phyloP scores from a whole-genome alignment of 352 stramenopile species.

The Phytophthora uliginosa region DNA sequence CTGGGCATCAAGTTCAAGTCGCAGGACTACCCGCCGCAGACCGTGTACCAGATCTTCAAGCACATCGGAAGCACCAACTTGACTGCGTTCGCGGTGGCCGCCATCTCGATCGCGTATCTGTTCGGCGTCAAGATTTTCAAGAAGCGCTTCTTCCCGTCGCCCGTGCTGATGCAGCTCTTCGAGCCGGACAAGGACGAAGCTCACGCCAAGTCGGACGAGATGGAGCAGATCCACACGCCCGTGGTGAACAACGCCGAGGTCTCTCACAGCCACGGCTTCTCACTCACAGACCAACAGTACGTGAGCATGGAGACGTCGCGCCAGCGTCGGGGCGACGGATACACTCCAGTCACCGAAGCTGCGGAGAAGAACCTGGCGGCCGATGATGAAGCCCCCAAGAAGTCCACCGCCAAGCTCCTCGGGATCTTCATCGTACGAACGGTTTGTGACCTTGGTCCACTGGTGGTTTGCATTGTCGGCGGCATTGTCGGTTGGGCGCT shows the following conservation, averaged over 20 bases:
- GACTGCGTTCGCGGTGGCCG: slow-evolving; percentile 75
- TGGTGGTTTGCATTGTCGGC: slow-evolving; percentile 78
- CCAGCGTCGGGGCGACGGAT: slow-evolving; percentile 13
- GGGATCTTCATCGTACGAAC: slow-evolving; percentile 52
- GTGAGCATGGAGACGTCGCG: slow-evolving; percentile 44
- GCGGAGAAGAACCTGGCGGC: slow-evolving; percentile 12
- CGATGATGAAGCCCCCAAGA: neutral
- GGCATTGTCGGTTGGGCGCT: slow-evolving; percentile 60
- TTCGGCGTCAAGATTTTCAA: slow-evolving; percentile 51
- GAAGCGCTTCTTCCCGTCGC: slow-evolving; percentile 49
- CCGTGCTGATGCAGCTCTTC: slow-evolving; percentile 46
- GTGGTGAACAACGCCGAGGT: slow-evolving; percentile 16
- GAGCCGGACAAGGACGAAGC: slow-evolving; percentile 24
- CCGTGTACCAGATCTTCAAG: slow-evolving; percentile 70
- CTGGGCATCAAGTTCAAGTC: slow-evolving; percentile 76
- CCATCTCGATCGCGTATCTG: slow-evolving; percentile 66
- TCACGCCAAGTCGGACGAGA: neutral
- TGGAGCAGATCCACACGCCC: slow-evolving; percentile 1
- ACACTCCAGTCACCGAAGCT: slow-evolving; percentile 8
- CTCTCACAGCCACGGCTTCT: slow-evolving; percentile 45
- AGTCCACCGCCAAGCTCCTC: slow-evolving; percentile 18
- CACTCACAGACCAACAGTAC: slow-evolving; percentile 60
- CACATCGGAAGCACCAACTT: slow-evolving; percentile 75
- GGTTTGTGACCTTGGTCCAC: slow-evolving; percentile 67
- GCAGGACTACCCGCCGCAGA: slow-evolving; percentile 62